phyloP scores from a whole-genome alignment of 768 basidiomycete species.

The Dictyophora rubrovolvata region DNA sequence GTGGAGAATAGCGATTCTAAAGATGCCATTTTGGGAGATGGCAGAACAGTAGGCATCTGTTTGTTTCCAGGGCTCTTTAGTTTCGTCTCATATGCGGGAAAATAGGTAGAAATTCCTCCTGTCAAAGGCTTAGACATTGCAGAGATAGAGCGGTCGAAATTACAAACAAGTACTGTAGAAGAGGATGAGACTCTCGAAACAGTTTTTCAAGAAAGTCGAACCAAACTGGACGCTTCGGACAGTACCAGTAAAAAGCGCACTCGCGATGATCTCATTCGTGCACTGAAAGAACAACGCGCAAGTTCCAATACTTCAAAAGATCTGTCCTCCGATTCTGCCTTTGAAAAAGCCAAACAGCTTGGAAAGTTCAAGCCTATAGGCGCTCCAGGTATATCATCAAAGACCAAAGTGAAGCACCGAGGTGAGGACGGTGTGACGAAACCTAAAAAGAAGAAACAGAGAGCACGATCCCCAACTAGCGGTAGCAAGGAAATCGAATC shows the following conservation, averaged over 20 bases:
- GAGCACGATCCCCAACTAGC: conserved; percentile 14
- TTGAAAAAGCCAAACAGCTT: conserved; percentile 22
- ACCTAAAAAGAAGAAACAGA: conserved; percentile 48
- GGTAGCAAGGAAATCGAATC: conserved; percentile 18
- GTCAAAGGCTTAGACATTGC: conserved; percentile 88
- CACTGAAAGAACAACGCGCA: conserved; percentile 58
- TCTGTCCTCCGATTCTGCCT: conserved; percentile 10
- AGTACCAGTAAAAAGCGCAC: conserved; percentile 53
- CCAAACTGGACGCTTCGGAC: conserved; percentile 11
- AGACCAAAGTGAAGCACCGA: conserved; percentile 40
- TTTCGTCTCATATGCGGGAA: conserved; percentile 52
- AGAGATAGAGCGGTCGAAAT: conserved; percentile 75
- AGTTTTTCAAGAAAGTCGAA: conserved; percentile 45
- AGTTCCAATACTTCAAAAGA: conserved; percentile 17
- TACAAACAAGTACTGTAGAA: conserved; percentile 44
- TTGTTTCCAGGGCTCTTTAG: not conserved
- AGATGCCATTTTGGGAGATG: conserved; percentile 48
- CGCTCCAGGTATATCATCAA: conserved; percentile 21
- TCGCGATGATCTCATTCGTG: conserved; percentile 64
- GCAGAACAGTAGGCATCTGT: conserved; percentile 37
- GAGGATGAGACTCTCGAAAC: conserved; percentile 79
- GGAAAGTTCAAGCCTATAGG: conserved; percentile 23
- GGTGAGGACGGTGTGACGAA: conserved; percentile 25
- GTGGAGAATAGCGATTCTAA: conserved; percentile 72
- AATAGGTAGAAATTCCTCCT: conserved; percentile 68